Percentiles rank a stretch among this genome's conserved stretches.
These are phyloP conservation scores for Peterozyma toletana DNA, from an alignment of 805 yeast genomes.

Conservation along the genomic window DNA sequence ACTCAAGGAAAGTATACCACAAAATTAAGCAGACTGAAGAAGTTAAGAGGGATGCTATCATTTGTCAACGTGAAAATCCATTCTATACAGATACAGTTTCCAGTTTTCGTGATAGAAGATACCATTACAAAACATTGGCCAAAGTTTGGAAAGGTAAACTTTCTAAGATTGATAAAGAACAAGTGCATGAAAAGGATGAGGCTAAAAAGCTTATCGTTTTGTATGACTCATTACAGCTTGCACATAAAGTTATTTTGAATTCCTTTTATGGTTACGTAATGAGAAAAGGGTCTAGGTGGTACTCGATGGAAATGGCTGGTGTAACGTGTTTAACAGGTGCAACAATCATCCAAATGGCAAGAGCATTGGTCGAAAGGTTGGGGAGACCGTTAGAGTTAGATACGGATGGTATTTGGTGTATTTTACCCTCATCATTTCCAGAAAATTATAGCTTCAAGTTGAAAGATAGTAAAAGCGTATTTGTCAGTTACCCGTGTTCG, in stretches of 20 bases:
- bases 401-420: constrained; percentile 99
- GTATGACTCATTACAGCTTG: constrained; percentile 92
- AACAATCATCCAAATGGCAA: constrained; percentile 95
- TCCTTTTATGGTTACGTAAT: constrained; percentile 97
- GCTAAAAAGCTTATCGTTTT: constrained; percentile 90
- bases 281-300: constrained; percentile 99
- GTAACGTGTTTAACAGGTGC: constrained; percentile 98
- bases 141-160: constrained; percentile 90
- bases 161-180: constrained; percentile 42
- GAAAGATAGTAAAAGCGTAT: constrained; percentile 70
- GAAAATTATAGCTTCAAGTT: constrained; percentile 71
- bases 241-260: constrained; percentile 93
- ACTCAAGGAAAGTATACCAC: constrained; percentile 80
- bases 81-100: constrained; percentile 93
- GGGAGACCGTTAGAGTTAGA: constrained; percentile 96
- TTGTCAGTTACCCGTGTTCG: constrained; percentile 88
- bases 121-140: constrained; percentile 89
- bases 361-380: constrained; percentile 80
- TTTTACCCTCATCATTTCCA: constrained; percentile 87
- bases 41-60: constrained; percentile 83
- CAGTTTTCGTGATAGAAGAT: constrained; percentile 90
- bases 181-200: constrained; percentile 67
- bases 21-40: constrained; percentile 76
- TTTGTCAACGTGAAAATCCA: constrained; percentile 97
- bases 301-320: constrained; percentile 99